Evolutionary conservation across 1,284 basidiomycete genomes (phyloP), one percentile per base, ranked within the genome.

Genomic region (Erythrobasidium hasegawianum): DNA sequence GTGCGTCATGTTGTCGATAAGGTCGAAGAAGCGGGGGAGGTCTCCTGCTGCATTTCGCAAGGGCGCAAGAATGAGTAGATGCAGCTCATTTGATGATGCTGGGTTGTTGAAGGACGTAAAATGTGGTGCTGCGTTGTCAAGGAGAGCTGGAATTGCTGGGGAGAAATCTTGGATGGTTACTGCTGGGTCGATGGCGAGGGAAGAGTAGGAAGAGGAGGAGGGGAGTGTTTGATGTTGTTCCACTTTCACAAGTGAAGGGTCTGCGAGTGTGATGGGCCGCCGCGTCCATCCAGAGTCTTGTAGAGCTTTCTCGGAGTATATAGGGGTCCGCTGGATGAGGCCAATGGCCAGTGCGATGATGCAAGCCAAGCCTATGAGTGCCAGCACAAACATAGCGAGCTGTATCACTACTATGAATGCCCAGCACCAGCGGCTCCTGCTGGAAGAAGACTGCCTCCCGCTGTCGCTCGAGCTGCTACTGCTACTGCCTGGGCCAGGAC

Each of bases 1-100:
- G 50, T 71, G 68, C 2, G 47, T 18, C 22, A 71, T 27, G 2
- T 24, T 27, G 55, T 69, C 68, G 29, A 71, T 47, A 14, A 61
- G 18, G 49, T 43, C 33, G 40, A 71, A 71, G 40, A 61, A 57
- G 26, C 47, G 55, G 40, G 60, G 40, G 1, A 71, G 59, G 29
- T 66, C 50, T 10, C 43, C 24, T 10, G 62, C 60, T 18, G 68
- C 57, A 41, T 69, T 71, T 0, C 59, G 29, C 8, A 71, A 33
- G 18, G 70, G 70, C 14, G 59, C 64, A 22, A 71, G 53, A 29
- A 71, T 68, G 60, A 71, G 66, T n/a, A 71, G 66, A 27, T 71
- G 61, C 43, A 68, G 40, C 16, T 38, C 47, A 29, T 68, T 55
- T 22, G 61, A 65, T 1, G 61, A 18, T 22, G 56, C 40, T 9